These are phyloP conservation scores for Sporothrix curviconia DNA, from an alignment of 2,329 filamentous ascomycete genomes.

Conservation along the genomic window DNA sequence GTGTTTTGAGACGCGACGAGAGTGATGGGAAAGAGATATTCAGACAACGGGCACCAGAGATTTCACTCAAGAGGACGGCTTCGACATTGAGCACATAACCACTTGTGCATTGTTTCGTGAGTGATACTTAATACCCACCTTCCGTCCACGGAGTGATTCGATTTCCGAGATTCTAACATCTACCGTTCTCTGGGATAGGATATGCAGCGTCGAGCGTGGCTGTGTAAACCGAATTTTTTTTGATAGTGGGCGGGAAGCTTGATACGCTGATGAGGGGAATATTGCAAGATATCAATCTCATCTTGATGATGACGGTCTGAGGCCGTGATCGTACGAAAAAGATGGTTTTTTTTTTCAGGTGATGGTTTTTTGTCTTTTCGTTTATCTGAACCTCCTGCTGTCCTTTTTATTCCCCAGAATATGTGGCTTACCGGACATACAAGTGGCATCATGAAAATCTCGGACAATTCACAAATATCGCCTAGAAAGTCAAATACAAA, in stretches of 20 bases:
- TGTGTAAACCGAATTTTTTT: background rate
- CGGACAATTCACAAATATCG: too few relatives aligned
- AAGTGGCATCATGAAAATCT: too few relatives aligned
- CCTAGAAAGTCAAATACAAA: too few relatives aligned
- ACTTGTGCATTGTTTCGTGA: background rate
- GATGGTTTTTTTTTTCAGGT: too few relatives aligned
- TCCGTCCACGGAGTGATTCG: conserved; percentile 1
- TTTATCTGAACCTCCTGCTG: too few relatives aligned
- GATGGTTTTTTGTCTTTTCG: too few relatives aligned
- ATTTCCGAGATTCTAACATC: background rate
- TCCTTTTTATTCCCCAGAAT: too few relatives aligned
- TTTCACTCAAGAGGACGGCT: background rate
- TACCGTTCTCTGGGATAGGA: background rate
- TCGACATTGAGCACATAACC: background rate
- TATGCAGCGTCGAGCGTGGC: conserved; percentile 3
- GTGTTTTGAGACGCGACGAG: background rate
- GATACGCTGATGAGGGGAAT: background rate
- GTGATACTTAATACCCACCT: background rate
- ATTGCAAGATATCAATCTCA: too few relatives aligned
- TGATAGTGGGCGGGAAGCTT: background rate
- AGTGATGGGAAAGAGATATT: background rate
- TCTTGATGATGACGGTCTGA: too few relatives aligned
- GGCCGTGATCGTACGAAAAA: too few relatives aligned
- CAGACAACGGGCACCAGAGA: background rate
- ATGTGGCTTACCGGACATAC: too few relatives aligned